Conservation (phyloP, 495 filamentous ascomycete genomes). For the Staphylotrichum tortipilum region DNA sequence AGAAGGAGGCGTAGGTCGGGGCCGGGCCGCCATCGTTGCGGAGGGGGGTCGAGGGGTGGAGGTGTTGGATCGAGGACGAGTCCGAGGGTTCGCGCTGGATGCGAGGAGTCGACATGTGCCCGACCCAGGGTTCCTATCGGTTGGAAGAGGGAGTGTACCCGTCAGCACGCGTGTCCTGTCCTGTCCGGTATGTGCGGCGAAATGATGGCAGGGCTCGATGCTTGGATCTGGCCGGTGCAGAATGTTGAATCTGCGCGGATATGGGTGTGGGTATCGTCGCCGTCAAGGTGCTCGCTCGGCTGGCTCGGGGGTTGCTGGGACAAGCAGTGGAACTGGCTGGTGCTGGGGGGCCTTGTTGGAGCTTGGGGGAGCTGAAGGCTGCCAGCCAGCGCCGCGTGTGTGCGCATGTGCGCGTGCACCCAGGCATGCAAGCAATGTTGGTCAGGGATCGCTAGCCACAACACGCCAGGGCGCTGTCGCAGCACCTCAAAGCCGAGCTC, state of each 20-base stretch:
- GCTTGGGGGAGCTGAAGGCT: not conserved
- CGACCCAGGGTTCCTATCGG: conserved; percentile 39
- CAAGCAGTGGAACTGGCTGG: too few relatives aligned
- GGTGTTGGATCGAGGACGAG: conserved; percentile 8
- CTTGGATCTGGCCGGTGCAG: not conserved
- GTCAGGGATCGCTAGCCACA: too few relatives aligned
- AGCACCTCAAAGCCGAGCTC: too few relatives aligned
- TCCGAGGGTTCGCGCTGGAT: conserved; percentile 29
- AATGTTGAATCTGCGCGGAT: not conserved
- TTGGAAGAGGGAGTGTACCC: conserved; percentile 7
- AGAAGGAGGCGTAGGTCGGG: conserved; percentile 50
- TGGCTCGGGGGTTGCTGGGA: too few relatives aligned
- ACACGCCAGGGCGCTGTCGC: too few relatives aligned
- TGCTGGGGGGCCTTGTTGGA: too few relatives aligned
- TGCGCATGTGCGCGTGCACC: too few relatives aligned
- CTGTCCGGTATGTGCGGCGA: too few relatives aligned
- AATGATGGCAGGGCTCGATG: conserved; percentile 2
- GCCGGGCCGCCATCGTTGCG: conserved; percentile 23
- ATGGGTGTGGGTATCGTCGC: not conserved
- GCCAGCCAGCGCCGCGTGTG: too few relatives aligned
- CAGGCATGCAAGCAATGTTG: too few relatives aligned
- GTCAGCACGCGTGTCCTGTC: conserved; percentile 13
- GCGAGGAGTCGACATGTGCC: conserved; percentile 41
- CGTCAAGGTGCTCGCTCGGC: not conserved
- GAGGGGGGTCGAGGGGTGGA: conserved; percentile 21